Evolutionary conservation across 2,329 filamentous ascomycete species (phyloP), one percentile per base, ranked within the genome.

Genomic region (Metarhizium brunneum): DNA sequence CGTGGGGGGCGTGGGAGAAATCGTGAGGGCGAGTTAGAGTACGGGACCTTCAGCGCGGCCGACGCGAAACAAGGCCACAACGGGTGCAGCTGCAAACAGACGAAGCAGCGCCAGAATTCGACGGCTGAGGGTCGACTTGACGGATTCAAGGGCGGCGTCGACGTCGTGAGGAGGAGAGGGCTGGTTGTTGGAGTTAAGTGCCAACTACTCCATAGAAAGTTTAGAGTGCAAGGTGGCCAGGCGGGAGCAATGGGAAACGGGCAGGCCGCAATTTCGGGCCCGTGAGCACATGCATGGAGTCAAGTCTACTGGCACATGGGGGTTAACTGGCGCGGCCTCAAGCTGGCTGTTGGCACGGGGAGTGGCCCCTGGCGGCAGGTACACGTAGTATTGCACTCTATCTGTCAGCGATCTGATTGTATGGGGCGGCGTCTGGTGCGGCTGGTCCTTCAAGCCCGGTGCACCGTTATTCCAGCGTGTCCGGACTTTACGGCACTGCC

Each of bases 21-120:
- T n/a, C 35, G 48, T 45, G 47, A 52, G 32, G 49, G 30, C 43
- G 57, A 49, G 35, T 43, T 47, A 47, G 40, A 52, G 13, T 38
- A 40, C 35, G 52, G 36, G 42, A 52, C 42, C 16, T 42, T 49
- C 47, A 52, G 51, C 53, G 50, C 55, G 55, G 51, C 51, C 50
- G 50, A 52, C 52, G 54, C 50, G 51, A 52, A 47, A 48, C n/a
- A 40, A 56, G 48, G 38, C 40, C 25, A 45, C 35, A 29, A 18
- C 52, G 47, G 45, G 16, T 50, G 47, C 47, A 48, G 50, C 45
- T 40, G 30, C 47, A 4, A 42, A 14, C 40, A 32, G 47, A 47
- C 8, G 38, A 8, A 8, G 36, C 20, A n/a, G 10, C 40, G 11
- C 25, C n/a, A n/a, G n/a, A 53, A 35, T 10, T 45, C 38, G 40